Evolutionary conservation across 208 protist genomes (phyloP), one percentile per base, ranked within the genome.

Genomic region (Trypanosomatidae sp.): DNA sequence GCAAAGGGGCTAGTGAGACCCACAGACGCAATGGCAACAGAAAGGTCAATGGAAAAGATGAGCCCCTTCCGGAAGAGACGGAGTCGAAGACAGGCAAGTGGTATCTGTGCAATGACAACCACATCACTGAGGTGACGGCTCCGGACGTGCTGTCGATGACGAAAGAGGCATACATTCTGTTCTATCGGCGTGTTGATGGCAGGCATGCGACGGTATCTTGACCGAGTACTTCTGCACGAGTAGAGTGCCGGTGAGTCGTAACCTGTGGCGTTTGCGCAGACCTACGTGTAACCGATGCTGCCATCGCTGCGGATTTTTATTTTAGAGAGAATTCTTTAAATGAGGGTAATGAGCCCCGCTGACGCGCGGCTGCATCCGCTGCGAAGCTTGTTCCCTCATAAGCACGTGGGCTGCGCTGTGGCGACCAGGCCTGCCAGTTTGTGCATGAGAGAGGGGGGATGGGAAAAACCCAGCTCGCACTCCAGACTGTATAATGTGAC

Each of bases 41-140:
- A 17, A 53, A 6, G 33, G 39, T 33, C 13, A 33, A 56, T 15
- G 49, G 33, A 2, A 69, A 44, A 22, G 33, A 25, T 36, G 10
- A 9, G 30, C 72, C 39, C 36, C 33, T 9, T 30, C 49, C 50
- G 15, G 49, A 28, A 36, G 53, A 19, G 10, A 25, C 1, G 41
- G 53, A 5, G 43, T 47, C 62, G 22, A 60, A 52, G 33, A 10
- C 53, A 9, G 76, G 70, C 30, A 78, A 62, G 62, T 97, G 92
- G 92, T 94, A 86, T 62, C 66, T 85, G n/a, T 97, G 92, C 82
- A 94, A 93, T 62, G 92, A 97, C 66, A 67, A 80, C 22, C 62
- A 25, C 5, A 93, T 97, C 33, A 82, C 74, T 0, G 41, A 72
- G 13, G 77, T 89, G 17, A 67, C 60, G 47, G 75, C 78, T 10